Base-by-base conservation (phyloP, 1,139 yeast species). In the Yarrowia galli region DNA sequence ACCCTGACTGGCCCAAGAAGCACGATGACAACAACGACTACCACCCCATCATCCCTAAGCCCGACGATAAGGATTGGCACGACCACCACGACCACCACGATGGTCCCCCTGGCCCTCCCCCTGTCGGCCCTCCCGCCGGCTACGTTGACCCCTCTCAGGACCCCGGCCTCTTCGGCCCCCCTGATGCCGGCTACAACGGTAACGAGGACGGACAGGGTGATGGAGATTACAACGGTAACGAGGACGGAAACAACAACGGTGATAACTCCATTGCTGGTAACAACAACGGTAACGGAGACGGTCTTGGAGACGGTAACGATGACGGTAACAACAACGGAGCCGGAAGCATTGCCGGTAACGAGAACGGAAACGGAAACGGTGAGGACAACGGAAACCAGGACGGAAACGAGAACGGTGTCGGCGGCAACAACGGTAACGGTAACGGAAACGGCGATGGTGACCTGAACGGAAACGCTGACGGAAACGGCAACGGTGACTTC, bases 321-420 rank as follows among this genome's bases (percentile, higher is more conserved):
- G 15, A 48, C 36, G 53, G 36, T 25, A 28, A 48, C 53, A 22
- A 4, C 1, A 48, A 48, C 38, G 53, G 36, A 15, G 53, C 36
- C 16, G 35, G 36, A 6, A 38, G 53, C 4, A n/a, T 48, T 38
- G 28, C 25, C 53, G 53, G 53, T 48, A 48, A 48, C 53, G 53
- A 28, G 16, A 28, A 48, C 54, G 54, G 54, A 1, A 32, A 48
- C 38, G 54, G 54, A 9, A n/a, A 28, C 54, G 54, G 54, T 18
- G 16, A 1, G 3, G 16, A n/a, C 54, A 48, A 48, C 54, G 54
- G 54, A 2, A n/a, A 32, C 53, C 2, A 8, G 9, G 36, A 25
- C 38, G 53, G 53, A 2, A 48, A 48, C 53, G 18, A 6, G 4
- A 46, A 46, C 51, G 51, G 12, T 25, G 35, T 16, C 20, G 32